Base-by-base conservation (phyloP, 768 basidiomycete genomes). In the Scleroderma citrinum region DNA sequence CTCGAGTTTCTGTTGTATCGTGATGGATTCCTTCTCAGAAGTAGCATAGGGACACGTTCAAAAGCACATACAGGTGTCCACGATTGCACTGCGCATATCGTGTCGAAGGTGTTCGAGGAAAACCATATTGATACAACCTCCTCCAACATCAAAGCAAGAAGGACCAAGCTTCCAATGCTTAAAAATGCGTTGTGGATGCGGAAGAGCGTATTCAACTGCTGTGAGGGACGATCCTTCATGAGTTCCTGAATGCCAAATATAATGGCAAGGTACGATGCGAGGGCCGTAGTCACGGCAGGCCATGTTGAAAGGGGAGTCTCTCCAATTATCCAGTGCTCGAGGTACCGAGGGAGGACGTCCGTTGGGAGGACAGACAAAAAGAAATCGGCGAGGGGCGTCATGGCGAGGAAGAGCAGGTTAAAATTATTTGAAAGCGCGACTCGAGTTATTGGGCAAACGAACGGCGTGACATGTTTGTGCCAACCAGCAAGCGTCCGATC, bases 171-270 rank as follows among this genome's bases (percentile, higher is more conserved):
- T 30, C 93, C 94, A 41, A 74, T 63, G 54, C 89, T 89, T 54
- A 99, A 79, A 66, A 96, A 70, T 53, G 92, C 72, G 67, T 99
- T 99, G 73, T 99, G 96, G 35, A 78, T 62, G 70, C 92, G 90
- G 73, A 97, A 97, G 49, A 92, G 76, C 50, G 76, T 67, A 53
- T 84, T 90, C 60, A 96, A 83, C 70, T 83, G 86, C 59, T 77
- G 75, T 8, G 92, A 76, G 59, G 78, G 71, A 43, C 76, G 75
- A 64, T 78, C 79, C 76, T 78, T 87, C 94, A 97, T 96, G 59
- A 88, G 65, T 56, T 81, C 82, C 63, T 83, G 83, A 31, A 87
- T 78, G 55, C 87, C 81, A 63, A 97, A 98, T 62, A 99, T 84
- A 73, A 85, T 71, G 69, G 79, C 83, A 57, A 99, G 82, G 76